phyloP scores from a whole-genome alignment of 768 basidiomycete species.

The Crepidotus variabilis region DNA sequence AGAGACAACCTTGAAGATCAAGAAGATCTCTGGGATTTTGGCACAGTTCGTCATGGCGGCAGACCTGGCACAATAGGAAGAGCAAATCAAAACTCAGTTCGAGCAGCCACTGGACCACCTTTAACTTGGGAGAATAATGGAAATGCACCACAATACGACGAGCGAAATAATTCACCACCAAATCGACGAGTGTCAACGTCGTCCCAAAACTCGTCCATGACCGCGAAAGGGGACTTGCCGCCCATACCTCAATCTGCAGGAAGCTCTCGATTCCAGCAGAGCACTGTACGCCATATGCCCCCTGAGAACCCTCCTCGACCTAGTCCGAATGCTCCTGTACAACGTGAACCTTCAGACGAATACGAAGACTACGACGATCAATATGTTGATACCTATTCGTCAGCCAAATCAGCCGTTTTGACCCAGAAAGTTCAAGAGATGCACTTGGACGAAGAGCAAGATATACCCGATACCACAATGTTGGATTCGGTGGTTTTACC shows the following conservation, averaged over 20 bases:
- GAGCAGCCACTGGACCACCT: slow-evolving; percentile 56
- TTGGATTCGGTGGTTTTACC: slow-evolving; percentile 93
- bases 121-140: slow-evolving; percentile 81
- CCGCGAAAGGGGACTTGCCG: slow-evolving; percentile 58
- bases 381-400: slow-evolving; percentile 46
- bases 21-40: slow-evolving; percentile 96
- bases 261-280: slow-evolving; percentile 49
- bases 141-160: slow-evolving; percentile 38
- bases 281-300: slow-evolving; percentile 63
- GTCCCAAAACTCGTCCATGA: slow-evolving; percentile 43
- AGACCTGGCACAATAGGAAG: slow-evolving; percentile 66
- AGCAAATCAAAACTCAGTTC: slow-evolving; percentile 44
- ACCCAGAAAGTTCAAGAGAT: slow-evolving; percentile 45
- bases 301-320: slow-evolving; percentile 21
- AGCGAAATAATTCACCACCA: slow-evolving; percentile 26
- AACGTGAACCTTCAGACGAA: slow-evolving; percentile 56
- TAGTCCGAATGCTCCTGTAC: slow-evolving; percentile 20
- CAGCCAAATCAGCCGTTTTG: slow-evolving; percentile 36
- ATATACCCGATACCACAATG: slow-evolving; percentile 80
- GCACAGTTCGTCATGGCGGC: slow-evolving; percentile 81
- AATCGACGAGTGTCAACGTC: slow-evolving; percentile 27
- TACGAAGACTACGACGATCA: slow-evolving; percentile 64
- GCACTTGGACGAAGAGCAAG: slow-evolving; percentile 46
- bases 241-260: slow-evolving; percentile 43
- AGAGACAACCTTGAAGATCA: slow-evolving; percentile 56